phyloP scores from a whole-genome alignment of 257 asterid species.

The Solanum paucissectum region DNA sequence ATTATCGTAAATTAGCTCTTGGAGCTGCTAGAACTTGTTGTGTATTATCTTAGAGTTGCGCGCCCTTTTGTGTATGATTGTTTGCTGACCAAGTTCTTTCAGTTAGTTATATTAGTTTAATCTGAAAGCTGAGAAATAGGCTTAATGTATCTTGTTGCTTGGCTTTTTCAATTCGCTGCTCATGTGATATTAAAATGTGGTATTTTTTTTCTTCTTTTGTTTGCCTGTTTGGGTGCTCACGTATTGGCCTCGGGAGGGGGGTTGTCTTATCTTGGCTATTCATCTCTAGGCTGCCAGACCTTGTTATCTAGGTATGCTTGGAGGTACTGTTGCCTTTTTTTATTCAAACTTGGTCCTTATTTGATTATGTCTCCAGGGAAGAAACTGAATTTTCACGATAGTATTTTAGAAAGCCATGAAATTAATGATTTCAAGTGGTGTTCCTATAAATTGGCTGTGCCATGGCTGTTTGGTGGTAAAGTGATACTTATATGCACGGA shows the following conservation, averaged over 20 bases:
- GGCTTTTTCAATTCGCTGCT: background rate
- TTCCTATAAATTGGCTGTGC: background rate
- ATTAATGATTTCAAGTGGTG: background rate
- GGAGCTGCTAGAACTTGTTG: background rate
- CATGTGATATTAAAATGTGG: background rate
- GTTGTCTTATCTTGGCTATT: background rate
- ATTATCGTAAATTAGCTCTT: constrained; percentile 3
- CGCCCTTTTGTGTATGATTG: background rate
- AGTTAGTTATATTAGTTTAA: background rate
- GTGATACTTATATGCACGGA: background rate
- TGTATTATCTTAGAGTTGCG: background rate
- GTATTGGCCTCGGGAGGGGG: background rate
- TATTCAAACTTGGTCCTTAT: background rate
- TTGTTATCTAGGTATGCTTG: background rate
- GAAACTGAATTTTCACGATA: background rate
- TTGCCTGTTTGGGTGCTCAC: background rate
- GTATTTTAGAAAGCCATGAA: background rate
- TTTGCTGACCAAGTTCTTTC: background rate
- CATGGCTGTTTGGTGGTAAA: background rate
- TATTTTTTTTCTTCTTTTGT: background rate
- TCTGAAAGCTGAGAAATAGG: background rate
- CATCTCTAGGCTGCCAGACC: background rate
- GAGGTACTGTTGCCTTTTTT: background rate
- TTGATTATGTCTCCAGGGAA: background rate
- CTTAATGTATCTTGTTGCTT: background rate